Conservation (phyloP, 2,329 filamentous ascomycete species). For the Pseudocercospora pini-densiflorae region DNA sequence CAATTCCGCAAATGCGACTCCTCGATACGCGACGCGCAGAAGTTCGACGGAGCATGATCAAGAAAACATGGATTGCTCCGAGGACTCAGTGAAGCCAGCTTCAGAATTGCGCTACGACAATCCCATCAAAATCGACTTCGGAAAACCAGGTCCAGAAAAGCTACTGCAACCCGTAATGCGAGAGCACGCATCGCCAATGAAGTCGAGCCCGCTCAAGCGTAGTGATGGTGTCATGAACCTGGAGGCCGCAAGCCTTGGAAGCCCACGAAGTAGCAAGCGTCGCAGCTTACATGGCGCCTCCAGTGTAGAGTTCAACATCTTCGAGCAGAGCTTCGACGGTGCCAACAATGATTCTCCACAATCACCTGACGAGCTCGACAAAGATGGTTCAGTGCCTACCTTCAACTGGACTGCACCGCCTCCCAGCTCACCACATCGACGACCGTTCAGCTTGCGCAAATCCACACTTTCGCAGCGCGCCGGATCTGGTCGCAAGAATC, state of each 20-base stretch:
- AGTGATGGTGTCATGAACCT: slow-evolving; percentile 89
- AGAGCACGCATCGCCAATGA: slow-evolving; percentile 57
- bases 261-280: slow-evolving; percentile 82
- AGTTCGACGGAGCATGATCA: slow-evolving; percentile 54
- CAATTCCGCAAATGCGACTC: slow-evolving; percentile 71
- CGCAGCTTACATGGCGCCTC: slow-evolving; percentile 80
- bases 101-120: slow-evolving; percentile 43
- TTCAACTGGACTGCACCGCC: slow-evolving; percentile 44
- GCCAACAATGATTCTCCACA: slow-evolving; percentile 32
- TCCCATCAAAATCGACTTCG: slow-evolving; percentile 54
- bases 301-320: slow-evolving; percentile 72
- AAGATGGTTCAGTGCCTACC: slow-evolving; percentile 33
- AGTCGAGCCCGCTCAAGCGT: slow-evolving; percentile 86
- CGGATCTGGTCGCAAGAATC: slow-evolving; percentile 49
- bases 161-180: slow-evolving; percentile 47
- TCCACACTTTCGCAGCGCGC: slow-evolving; percentile 87
- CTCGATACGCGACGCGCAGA: slow-evolving; percentile 52
- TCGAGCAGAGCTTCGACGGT: slow-evolving; percentile 61
- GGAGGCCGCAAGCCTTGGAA: slow-evolving; percentile 77
- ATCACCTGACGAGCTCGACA: slow-evolving; percentile 37
- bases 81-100: slow-evolving; percentile 29
- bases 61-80: slow-evolving; percentile 40
- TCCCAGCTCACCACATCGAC: slow-evolving; percentile 39
- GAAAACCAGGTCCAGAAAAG: slow-evolving; percentile 54
- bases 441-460: slow-evolving; percentile 64